Conservation (phyloP, 2,329 filamentous ascomycete species). For the Celoporthe dispersa region DNA sequence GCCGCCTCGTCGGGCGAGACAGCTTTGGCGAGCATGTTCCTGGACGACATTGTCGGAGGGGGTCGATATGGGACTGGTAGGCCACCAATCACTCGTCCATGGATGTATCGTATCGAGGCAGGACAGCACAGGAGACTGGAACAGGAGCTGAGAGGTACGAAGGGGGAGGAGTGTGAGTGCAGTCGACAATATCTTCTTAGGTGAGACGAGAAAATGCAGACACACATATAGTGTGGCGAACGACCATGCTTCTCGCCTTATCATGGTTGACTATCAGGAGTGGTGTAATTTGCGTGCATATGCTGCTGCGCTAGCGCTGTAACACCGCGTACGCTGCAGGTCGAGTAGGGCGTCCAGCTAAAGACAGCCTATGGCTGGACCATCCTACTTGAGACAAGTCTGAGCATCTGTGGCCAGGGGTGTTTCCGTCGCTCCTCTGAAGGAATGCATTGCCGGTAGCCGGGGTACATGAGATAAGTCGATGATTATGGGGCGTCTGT, state of each 20-base stretch:
- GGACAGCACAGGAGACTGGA: background rate
- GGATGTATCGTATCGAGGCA: background rate
- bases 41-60: background rate
- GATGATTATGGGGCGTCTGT: background rate
- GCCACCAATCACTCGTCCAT: background rate
- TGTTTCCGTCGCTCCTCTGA: too few species aligned
- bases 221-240: background rate
- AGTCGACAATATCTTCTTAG: background rate
- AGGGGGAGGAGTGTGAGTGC: background rate
- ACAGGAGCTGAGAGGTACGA: background rate
- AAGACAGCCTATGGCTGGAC: background rate
- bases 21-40: background rate
- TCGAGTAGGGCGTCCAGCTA: background rate
- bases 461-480: background rate
- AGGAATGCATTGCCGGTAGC: background rate
- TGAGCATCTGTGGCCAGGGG: background rate
- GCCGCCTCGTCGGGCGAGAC: conserved; percentile 12
- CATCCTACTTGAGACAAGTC: background rate
- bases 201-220: background rate
- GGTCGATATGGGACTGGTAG: background rate
- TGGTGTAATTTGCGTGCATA: background rate
- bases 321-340: background rate
- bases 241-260: background rate
- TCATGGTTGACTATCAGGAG: background rate
- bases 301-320: background rate